Evolutionary conservation across 2,329 filamentous ascomycete genomes (phyloP).

Genomic region (Colletotrichum tamarilloi): DNA sequence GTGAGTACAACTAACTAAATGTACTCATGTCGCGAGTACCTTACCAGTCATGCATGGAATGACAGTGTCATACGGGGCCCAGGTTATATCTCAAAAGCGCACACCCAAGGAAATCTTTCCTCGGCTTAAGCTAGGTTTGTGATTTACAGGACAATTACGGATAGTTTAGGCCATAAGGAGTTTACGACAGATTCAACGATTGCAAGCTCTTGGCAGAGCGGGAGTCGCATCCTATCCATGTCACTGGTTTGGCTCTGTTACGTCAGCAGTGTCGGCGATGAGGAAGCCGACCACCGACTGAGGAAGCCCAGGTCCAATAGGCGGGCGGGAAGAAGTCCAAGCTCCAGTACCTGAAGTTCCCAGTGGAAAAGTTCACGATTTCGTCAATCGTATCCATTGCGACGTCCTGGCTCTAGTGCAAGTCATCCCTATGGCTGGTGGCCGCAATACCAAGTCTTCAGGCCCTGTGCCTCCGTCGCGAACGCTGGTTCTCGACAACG

Average conservation of each 20-base stretch:
- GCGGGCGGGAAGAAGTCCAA: background rate
- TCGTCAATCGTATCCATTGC: background rate
- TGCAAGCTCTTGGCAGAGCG: background rate
- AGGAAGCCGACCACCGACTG: background rate
- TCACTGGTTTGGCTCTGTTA: too few relatives aligned
- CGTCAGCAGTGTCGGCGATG: background rate
- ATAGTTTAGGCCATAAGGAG: too few relatives aligned
- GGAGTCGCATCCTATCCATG: background rate
- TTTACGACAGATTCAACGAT: too few relatives aligned
- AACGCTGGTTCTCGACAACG: slow-evolving; percentile 94
- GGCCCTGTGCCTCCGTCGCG: slow-evolving; percentile 65
- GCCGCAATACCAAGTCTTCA: slow-evolving; percentile 64
- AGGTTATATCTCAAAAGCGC: too few relatives aligned
- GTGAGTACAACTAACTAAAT: too few relatives aligned
- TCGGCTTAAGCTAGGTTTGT: too few relatives aligned
- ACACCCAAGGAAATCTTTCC: too few relatives aligned
- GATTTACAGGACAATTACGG: too few relatives aligned
- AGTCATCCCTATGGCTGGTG: slow-evolving; percentile 52
- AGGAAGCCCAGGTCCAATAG: background rate
- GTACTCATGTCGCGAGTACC: too few relatives aligned
- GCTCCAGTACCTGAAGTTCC: background rate
- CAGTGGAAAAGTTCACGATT: background rate
- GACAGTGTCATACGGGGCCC: too few relatives aligned
- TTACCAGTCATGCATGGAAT: too few relatives aligned
- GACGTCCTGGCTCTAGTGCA: background rate